phyloP scores from a whole-genome alignment of 2,329 filamentous ascomycete species.

The Drechmeria coniospora region DNA sequence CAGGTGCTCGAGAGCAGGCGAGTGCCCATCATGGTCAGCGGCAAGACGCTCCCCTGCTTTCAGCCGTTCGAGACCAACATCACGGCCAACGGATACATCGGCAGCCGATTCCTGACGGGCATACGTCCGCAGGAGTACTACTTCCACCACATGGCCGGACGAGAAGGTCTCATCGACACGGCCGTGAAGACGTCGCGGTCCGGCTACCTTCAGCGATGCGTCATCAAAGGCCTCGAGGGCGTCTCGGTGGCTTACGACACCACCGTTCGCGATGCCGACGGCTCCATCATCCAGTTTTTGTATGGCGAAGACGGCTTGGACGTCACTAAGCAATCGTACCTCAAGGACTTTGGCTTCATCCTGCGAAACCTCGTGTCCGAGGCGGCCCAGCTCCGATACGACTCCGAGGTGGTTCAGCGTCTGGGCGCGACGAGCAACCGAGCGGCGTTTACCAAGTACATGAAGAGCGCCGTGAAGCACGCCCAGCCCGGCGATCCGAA shows the following conservation, averaged over 20 bases:
- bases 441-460: slow-evolving; percentile 53
- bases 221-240: slow-evolving; percentile 98
- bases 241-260: slow-evolving; percentile 85
- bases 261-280: slow-evolving; percentile 86
- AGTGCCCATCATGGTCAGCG: slow-evolving; percentile 95
- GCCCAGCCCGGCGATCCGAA: slow-evolving; percentile 40
- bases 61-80: slow-evolving; percentile 80
- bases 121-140: slow-evolving; percentile 97
- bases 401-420: slow-evolving; percentile 28
- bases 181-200: slow-evolving; percentile 97
- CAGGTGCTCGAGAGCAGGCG: slow-evolving; percentile 89
- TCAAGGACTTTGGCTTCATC: slow-evolving; percentile 80
- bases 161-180: slow-evolving; percentile 96
- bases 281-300: slow-evolving; percentile 82
- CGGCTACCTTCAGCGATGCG: slow-evolving; percentile 87
- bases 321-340: slow-evolving; percentile 83
- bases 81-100: slow-evolving; percentile 83
- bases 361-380: slow-evolving; percentile 74
- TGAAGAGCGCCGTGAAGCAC: slow-evolving; percentile 69
- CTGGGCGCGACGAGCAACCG: slow-evolving; percentile 37
- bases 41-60: slow-evolving; percentile 91
- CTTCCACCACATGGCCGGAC: slow-evolving; percentile 98
- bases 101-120: slow-evolving; percentile 92
- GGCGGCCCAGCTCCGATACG: slow-evolving; percentile 58
- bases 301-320: slow-evolving; percentile 96